Evolutionary conservation across 345 rosid species (phyloP).

Genomic region (Dimocarpus longan): DNA sequence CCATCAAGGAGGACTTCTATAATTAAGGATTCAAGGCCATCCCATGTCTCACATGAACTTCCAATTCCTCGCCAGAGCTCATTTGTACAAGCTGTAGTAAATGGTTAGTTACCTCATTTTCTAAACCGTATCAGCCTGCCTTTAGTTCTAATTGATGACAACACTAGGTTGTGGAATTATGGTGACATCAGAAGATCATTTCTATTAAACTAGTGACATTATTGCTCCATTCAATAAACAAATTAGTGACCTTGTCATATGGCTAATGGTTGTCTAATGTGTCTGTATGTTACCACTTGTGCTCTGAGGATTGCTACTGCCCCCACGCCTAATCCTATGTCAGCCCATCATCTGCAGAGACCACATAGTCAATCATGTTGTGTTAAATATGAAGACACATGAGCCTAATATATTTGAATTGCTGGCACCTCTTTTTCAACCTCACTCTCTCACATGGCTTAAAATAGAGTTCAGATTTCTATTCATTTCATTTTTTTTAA

Average conservation of each 20-base stretch:
- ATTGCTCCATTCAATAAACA: not conserved
- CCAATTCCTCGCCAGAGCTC: slow-evolving; percentile 65
- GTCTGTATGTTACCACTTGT: slow-evolving; percentile 20
- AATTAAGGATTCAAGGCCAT: slow-evolving; percentile 40
- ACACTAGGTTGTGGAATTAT: not conserved
- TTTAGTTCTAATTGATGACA: not conserved
- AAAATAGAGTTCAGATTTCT: not conserved
- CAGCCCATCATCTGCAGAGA: slow-evolving; percentile 17
- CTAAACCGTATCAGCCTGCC: not conserved
- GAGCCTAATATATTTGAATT: not conserved
- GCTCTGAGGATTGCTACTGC: slow-evolving; percentile 4
- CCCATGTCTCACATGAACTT: slow-evolving; percentile 52
- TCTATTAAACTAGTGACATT: not conserved
- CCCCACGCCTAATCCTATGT: slow-evolving; percentile 9
- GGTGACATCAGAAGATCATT: not conserved
- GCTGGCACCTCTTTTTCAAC: not conserved
- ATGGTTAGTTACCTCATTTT: slow-evolving; percentile 51
- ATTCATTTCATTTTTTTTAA: not conserved
- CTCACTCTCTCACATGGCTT: slow-evolving; percentile 7
- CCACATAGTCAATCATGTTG: slow-evolving; percentile 28
- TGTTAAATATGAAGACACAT: not conserved
- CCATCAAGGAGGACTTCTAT: slow-evolving; percentile 45
- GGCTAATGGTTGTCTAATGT: not conserved
- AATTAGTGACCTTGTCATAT: not conserved
- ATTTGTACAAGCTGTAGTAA: slow-evolving; percentile 75